Base-by-base conservation (phyloP, 192 early-diverging fungal species). In the Entomortierella parvispora region DNA sequence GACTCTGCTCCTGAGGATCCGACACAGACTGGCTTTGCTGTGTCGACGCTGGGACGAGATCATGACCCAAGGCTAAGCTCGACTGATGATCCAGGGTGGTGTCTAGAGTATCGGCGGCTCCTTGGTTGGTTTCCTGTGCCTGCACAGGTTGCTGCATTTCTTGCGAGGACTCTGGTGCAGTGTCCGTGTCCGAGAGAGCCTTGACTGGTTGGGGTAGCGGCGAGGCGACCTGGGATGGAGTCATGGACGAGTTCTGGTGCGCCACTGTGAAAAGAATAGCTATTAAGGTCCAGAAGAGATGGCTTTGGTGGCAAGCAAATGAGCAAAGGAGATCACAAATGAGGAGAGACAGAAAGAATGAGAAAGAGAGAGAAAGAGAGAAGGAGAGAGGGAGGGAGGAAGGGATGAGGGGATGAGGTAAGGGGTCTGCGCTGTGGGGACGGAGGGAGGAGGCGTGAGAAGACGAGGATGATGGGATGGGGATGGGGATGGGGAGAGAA, bases 201-300 rank as follows among this genome's bases (percentile, higher is more conserved):
- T 72, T 72, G 33, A 59, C 29, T 2, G 70, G 70, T 18, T 61
- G 63, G 5, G 63, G 34, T 12, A 62, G 70, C 14, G 70, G 70
- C 9, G 70, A 65, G 20, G 56, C 70, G 18, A 72, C 56, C 42
- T 72, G 70, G 14, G 62, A 51, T 15, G 62, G 62, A 7, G 70
- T 57, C 49, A 72, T 53, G 6, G 62, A 37, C 17, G 55, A 42
- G 43, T 25, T 56, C 29, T 40, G 37, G 37, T 40, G 37, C 37
- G 37, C 37, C 37, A 40, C 22, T 31, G 42, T 22, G 46, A 40
- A 22, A 22, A 26, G 18, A 33, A 51, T 37, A 33, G 31, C 46
- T 34, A 33, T 17, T 62, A 29, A 12, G 37, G 37, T 25, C 45
- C 20, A 65, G 44, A 28, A 18, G 49, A 18, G 48, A 11, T 0